Percentiles rank a stretch among this genome's conserved stretches.
These are phyloP conservation scores for Penicillium aurantiogriseum DNA, from an alignment of 2,329 filamentous ascomycete genomes.

Conservation along the genomic window DNA sequence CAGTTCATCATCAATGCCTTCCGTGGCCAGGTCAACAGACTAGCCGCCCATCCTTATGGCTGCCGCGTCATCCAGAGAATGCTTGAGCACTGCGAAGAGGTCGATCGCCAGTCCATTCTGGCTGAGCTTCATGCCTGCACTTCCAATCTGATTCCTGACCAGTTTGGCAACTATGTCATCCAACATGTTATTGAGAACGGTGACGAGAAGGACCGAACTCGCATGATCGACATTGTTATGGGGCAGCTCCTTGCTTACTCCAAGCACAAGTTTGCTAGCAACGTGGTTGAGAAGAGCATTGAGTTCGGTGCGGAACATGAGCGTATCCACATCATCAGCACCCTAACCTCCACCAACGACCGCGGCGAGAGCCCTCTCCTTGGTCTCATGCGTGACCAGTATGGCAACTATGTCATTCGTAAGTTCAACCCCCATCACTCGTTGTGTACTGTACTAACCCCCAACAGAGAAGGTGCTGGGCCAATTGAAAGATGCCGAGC, in stretches of 20 bases:
- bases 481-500: constrained; percentile 60
- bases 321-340: constrained; percentile 65
- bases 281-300: constrained; percentile 94
- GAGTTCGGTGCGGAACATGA: constrained; percentile 68
- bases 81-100: constrained; percentile 74
- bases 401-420: constrained; percentile 96
- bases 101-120: constrained; percentile 70
- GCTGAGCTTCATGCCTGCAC: constrained; percentile 74
- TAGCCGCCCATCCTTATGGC: constrained; percentile 79
- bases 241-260: constrained; percentile 71
- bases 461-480: constrained; percentile 73
- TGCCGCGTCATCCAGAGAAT: constrained; percentile 93
- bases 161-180: constrained; percentile 94
- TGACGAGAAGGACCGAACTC: constrained; percentile 66
- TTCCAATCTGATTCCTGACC: constrained; percentile 72
- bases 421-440: constrained; percentile 49
- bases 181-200: constrained; percentile 87
- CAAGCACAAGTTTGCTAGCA: constrained; percentile 95
- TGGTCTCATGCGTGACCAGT: constrained; percentile 82
- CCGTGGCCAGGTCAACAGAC: constrained; percentile 67
- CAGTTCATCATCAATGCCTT: constrained; percentile 83
- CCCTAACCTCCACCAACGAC: constrained; percentile 59
- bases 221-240: constrained; percentile 72
- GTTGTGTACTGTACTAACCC: constrained; percentile 24
- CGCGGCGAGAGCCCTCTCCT: constrained; percentile 70